Evolutionary conservation across 2,329 filamentous ascomycete species (phyloP), one percentile per base, ranked within the genome.

Genomic region (Talaromyces sp.): DNA sequence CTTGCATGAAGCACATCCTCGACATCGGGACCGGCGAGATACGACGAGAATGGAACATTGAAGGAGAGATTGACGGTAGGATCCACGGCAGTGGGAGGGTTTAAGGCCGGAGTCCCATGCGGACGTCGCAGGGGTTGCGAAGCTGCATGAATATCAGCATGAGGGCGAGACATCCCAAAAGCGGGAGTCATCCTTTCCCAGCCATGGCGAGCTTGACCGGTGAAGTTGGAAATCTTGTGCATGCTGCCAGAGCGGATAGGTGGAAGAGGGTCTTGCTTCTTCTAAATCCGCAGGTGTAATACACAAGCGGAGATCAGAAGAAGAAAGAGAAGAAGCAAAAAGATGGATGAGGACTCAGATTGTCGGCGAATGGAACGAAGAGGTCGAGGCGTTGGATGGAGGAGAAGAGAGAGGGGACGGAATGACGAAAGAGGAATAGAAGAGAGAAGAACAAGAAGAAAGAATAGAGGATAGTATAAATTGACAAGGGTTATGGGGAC

Each of bases 1-100:
- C 89, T 96, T 63, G 93, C 91, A 77, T 97, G 93, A 61, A 97
- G 84, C 68, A 99, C 90, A 75, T 97, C 92, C 74, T 97, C 91
- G 65, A 89, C 89, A 69, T 97, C 91, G 63, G 94, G 94, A 35
- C 94, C 94, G 62, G 89, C 84, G 61, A 99, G 85, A 68, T 93
- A 93, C 63, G 90, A 96, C 66, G 91, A 87, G 77, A 97, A 97
- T 61, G 94, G 94, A 51, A 99, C 89, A 72, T 97, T 97, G 85
- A 99, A 97, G 64, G 91, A 93, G 73, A 96, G 88, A 75, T 95
- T 91, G 75, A 97, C 89, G 64, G 85, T 86, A 54, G 87, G 81
- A 72, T 93, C 89, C 70, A 87, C 82, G 62, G 87, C 80, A 63
- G 88, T 86, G 59, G 88, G 84, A 64, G 88, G 86, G 67, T 86